These are phyloP conservation scores for Arthromyces matolae DNA, from an alignment of 768 basidiomycete genomes.

Conservation along the genomic window DNA sequence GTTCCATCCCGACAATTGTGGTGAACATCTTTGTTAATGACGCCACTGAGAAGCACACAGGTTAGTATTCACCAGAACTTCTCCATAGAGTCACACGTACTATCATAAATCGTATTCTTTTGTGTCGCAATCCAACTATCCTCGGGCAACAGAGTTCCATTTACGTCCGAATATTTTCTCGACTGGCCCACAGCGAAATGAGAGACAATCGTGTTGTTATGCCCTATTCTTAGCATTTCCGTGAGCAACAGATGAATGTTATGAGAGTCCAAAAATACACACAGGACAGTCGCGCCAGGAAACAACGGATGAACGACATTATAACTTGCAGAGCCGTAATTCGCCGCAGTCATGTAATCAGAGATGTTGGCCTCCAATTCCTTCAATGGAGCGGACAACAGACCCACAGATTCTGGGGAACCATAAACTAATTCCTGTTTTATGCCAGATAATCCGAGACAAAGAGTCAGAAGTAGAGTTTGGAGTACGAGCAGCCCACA, in stretches of 20 bases:
- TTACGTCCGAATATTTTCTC: constrained; percentile 20
- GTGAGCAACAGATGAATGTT: neutral
- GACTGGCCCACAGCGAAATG: constrained; percentile 25
- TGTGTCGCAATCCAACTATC: constrained; percentile 13
- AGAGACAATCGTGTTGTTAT: constrained; percentile 22
- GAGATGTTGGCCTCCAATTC: constrained; percentile 23
- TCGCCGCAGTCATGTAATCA: constrained; percentile 16
- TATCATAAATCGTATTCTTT: constrained; percentile 25
- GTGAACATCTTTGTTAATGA: constrained; percentile 29
- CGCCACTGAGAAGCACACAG: constrained; percentile 18
- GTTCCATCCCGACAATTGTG: constrained; percentile 23
- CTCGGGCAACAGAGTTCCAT: constrained; percentile 19
- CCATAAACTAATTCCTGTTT: constrained; percentile 8
- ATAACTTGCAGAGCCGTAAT: constrained; percentile 21
- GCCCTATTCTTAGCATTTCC: constrained; percentile 14
- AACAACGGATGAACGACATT: constrained; percentile 21
- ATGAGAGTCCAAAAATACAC: constrained; percentile 6
- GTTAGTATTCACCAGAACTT: neutral
- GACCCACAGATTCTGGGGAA: constrained; percentile 17
- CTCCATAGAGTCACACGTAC: constrained; percentile 15
- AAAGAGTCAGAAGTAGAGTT: neutral
- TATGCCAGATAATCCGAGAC: neutral
- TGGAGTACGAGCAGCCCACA: neutral
- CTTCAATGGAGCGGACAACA: constrained; percentile 16
- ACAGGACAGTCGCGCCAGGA: constrained; percentile 26